Conservation (phyloP, 2,329 filamentous ascomycete genomes). For the Pestalotiopsis sp. region DNA sequence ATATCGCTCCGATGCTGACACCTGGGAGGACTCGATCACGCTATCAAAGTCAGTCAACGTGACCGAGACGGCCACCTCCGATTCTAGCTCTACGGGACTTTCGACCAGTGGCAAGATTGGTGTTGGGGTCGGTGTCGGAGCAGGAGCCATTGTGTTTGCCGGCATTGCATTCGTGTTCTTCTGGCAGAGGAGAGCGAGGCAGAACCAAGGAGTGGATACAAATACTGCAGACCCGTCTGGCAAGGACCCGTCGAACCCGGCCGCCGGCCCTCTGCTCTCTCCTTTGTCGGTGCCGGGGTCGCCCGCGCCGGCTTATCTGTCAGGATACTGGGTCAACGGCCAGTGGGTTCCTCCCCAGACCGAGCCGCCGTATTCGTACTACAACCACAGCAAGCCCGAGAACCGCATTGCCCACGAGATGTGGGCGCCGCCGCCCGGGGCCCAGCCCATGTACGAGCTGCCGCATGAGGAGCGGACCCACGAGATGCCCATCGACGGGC, state of each 20-base stretch:
- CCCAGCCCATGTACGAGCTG: neutral
- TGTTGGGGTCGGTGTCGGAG: conserved; percentile 25
- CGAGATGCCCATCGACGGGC: conserved; percentile 1
- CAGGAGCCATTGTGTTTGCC: conserved; percentile 28
- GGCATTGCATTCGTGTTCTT: conserved; percentile 22
- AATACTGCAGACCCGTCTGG: neutral
- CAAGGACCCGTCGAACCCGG: neutral
- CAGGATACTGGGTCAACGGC: conserved; percentile 12
- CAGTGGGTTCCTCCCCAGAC: neutral
- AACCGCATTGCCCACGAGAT: neutral
- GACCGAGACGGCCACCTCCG: neutral
- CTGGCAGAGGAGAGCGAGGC: conserved; percentile 1
- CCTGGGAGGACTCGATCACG: conserved; percentile 28
- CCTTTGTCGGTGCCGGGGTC: neutral
- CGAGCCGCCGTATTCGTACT: neutral
- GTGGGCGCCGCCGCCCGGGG: neutral
- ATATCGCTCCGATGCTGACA: conserved; percentile 19
- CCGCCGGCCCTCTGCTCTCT: neutral
- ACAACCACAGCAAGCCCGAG: neutral
- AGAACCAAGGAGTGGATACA: neutral
- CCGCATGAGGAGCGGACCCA: neutral
- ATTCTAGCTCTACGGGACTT: conserved; percentile 7
- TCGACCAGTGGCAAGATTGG: conserved; percentile 17
- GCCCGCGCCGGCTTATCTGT: conserved; percentile 5
- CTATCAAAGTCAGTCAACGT: conserved; percentile 19